A percentile compares a stretch with the other conserved stretches of the same genome.
Conservation (phyloP, 805 yeast genomes). For the Ogataea minuta region DNA sequence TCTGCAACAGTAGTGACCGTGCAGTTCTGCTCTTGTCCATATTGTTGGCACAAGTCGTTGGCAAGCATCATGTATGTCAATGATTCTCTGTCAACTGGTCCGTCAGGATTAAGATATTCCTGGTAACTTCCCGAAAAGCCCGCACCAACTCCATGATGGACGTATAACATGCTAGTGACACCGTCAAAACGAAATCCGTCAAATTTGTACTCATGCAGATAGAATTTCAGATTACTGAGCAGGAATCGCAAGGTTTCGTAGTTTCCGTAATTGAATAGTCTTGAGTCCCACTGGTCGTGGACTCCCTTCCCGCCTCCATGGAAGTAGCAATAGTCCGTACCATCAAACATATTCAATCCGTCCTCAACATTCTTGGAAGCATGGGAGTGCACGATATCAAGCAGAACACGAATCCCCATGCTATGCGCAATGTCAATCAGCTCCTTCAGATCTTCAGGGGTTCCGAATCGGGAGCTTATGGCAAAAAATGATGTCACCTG, state of each 20-base stretch:
- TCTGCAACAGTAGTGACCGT: slow-evolving; percentile 79
- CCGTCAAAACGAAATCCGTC: slow-evolving; percentile 98
- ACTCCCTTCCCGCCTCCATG: slow-evolving; percentile 83
- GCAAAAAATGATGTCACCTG: slow-evolving; percentile 94
- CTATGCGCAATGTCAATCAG: slow-evolving; percentile 90
- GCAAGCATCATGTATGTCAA: slow-evolving; percentile 85
- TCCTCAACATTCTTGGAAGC: slow-evolving; percentile 93
- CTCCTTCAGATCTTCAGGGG: slow-evolving; percentile 92
- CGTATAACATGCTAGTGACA: slow-evolving; percentile 88
- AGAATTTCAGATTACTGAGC: slow-evolving; percentile 79
- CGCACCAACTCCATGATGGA: slow-evolving; percentile 88
- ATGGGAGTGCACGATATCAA: slow-evolving; percentile 95
- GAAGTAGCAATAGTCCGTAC: slow-evolving; percentile 92
- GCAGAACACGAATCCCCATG: slow-evolving; percentile 77
- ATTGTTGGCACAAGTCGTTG: slow-evolving; percentile 66
- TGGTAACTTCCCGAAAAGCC: slow-evolving; percentile 91
- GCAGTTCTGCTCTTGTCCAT: slow-evolving; percentile 35
- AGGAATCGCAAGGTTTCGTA: slow-evolving; percentile 89
- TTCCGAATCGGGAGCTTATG: slow-evolving; percentile 82
- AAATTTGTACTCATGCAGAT: slow-evolving; percentile 76
- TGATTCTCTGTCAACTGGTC: slow-evolving; percentile 84
- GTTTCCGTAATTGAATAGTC: slow-evolving; percentile 86
- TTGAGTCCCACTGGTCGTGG: slow-evolving; percentile 95
- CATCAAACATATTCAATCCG: slow-evolving; percentile 91
- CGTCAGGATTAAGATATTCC: slow-evolving; percentile 77